Evolutionary conservation across 163 green algal species (phyloP), one percentile per base, ranked within the genome.

Genomic region (Prototheca wickerhamii): DNA sequence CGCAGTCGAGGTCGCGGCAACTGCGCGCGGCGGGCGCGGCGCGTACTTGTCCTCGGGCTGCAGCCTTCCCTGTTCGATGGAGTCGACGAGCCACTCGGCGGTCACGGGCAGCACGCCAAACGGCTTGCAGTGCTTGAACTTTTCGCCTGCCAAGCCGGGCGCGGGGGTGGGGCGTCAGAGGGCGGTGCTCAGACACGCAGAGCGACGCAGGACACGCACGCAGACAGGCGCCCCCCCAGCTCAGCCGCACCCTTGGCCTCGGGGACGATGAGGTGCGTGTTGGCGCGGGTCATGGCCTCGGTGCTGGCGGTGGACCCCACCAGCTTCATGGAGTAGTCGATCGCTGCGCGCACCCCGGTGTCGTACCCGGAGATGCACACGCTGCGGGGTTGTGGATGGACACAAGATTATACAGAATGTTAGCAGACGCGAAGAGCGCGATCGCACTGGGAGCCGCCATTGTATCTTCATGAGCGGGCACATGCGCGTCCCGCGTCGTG

Each of bases 251-350:
- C 69, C 2, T 30, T n/a, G 33, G 72, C 69, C 25, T 54, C 29
- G 3, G 60, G 51, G 20, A 84, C 35, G 28, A 85, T 50, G 28
- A 85, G 68, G 71, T 83, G 77, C 2, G 71, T 81, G 63, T 81
- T 75, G 21, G 33, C 30, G 35, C 56, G 55, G 3, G 64, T 69
- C 72, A 84, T 75, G 40, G 32, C 63, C 17, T 44, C 60, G 0
- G 42, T n/a, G n/a, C 52, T 72, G 37, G 64, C 50, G 4, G 18
- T 17, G 8, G 68, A 75, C 6, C 77, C 77, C 44, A 84, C 52
- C 29, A 67, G 49, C 58, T 76, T 59, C 31, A 83, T 63, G n/a
- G 68, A 55, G 26, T 64, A 57, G 2, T 46, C 17, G 17, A 84
- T 73, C 34, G 51, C 67, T 0, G n/a, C 28, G 10, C 78, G 76